Evolutionary conservation across 148 eudicot genomes (phyloP), one percentile per base, ranked within the genome.

Genomic region (Hydrangea macrophylla): DNA sequence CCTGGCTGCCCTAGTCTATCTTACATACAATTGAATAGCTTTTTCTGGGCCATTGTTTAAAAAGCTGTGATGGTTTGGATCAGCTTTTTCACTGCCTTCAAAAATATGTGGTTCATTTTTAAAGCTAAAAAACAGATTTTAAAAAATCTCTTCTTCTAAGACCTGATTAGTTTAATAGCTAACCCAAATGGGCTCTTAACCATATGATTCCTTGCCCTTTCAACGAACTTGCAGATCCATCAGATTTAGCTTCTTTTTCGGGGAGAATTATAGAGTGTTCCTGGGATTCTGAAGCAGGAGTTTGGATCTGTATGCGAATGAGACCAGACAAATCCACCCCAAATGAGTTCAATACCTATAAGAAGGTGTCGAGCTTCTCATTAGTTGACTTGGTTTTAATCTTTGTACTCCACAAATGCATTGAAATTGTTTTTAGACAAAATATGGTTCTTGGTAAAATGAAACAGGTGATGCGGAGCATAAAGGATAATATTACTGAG

Each of bases 221-320:
- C n/a, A n/a, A n/a, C n/a, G n/a, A n/a, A n/a, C n/a, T n/a, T n/a
- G n/a, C n/a, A n/a, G n/a, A n/a, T n/a, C n/a, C n/a, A n/a, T n/a
- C n/a, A n/a, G n/a, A n/a, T n/a, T n/a, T n/a, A n/a, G n/a, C 92
- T 17, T 32, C 80, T 0, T 85, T 70, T 60, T 67, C 89, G 15
- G 98, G 97, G 20, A 94, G 88, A 81, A 94, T 94, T 60, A 66
- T 90, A 0, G 98, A 94, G 75, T 94, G 98, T 76, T 76, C 91
- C 18, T 88, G 82, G 86, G 69, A 83, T 66, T 65, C 84, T 0
- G 96, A 86, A 62, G 82, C 83, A 72, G 72, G 81, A 12, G 77
- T 78, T 11, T 94, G 98, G 98, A 71, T 82, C 68, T 88, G 81
- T 58, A 83, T 90, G 89, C 79, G 97, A 66, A 65, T 75, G 15